These are phyloP conservation scores for Dothiorella sarmentorum DNA, from an alignment of 2,329 filamentous ascomycete species.

Conservation along the genomic window DNA sequence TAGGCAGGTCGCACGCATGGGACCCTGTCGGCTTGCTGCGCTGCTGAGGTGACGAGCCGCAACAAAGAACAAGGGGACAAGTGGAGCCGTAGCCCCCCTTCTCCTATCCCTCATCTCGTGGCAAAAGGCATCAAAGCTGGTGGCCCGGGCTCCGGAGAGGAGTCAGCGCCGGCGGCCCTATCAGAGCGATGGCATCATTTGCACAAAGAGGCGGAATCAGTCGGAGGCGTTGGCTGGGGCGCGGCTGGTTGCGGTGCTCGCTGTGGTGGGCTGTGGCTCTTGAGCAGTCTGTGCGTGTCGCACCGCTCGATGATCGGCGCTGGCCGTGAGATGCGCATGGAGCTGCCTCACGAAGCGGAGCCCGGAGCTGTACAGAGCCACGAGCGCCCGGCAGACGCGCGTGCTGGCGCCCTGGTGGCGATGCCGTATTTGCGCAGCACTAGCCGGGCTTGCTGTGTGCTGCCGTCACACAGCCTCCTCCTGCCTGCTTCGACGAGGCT, in stretches of 20 bases:
- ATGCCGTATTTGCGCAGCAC: background rate
- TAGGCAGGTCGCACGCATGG: background rate
- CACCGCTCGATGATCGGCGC: constrained; percentile 2
- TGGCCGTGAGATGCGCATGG: constrained; percentile 6
- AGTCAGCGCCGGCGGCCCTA: constrained; percentile 10
- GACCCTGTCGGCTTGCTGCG: background rate
- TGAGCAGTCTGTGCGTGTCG: too few species aligned
- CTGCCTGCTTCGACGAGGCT: constrained; percentile 13
- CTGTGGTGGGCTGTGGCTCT: background rate
- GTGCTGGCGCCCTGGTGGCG: constrained; percentile 11
- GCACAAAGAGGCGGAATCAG: constrained; percentile 8
- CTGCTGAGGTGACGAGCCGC: constrained; percentile 1
- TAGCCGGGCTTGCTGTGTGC: background rate
- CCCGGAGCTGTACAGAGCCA: background rate
- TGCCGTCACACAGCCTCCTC: constrained; percentile 14
- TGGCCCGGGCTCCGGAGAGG: background rate
- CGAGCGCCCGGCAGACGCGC: constrained; percentile 9
- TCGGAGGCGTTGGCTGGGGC: background rate
- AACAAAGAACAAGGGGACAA: background rate
- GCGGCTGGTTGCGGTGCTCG: constrained; percentile 11
- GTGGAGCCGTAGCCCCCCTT: constrained; percentile 10
- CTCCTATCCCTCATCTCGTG: constrained; percentile 10
- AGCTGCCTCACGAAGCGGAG: background rate
- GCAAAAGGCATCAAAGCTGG: constrained; percentile 9
- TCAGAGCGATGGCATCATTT: constrained; percentile 2